Evolutionary conservation across 495 filamentous ascomycete genomes (phyloP), one percentile per base, ranked within the genome.

Genomic region (Xylaria venustula): DNA sequence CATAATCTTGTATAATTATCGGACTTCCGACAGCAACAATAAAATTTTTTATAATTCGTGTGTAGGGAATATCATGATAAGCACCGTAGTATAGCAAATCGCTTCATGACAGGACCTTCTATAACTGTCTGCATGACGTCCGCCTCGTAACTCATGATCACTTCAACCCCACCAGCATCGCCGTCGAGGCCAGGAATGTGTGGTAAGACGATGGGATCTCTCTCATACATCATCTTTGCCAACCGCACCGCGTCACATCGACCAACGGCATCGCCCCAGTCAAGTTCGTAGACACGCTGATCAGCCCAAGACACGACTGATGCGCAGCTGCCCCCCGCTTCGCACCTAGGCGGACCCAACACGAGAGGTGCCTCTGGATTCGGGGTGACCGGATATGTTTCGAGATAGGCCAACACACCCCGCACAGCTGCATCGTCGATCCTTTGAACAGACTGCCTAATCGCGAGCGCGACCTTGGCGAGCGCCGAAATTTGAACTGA

Each of bases 281-380:
- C 58, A 1, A 72, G 49, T 22, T 63, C 65, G n/a, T 71, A 72
- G 1, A 57, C 44, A 15, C 28, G 26, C 30, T 71, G 60, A 14
- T 67, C 68, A 3, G 70, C 70, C 68, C 70, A 72, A 6, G 77
- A 76, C 85, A 91, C 75, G 85, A 91, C 28, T 77, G 88, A 88
- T 81, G 90, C 15, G 81, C 79, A 23, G 77, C 84, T 56, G 77
- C 80, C 17, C 7, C 53, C 25, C 0, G 15, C 37, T 2, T 55
- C 40, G 25, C 1, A 2, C 11, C 40, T 30, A 79, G 84, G 37
- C 85, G 69, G 34, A 77, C 85, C 37, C 72, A 82, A 20, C 11
- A 55, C 62, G 7, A 72, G 60, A 17, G 48, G 52, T 17, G 44
- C 44, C 41, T 47, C 45, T 11, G 56, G 48, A 45, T 65, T 54